A percentile compares a stretch with the other conserved stretches of the same genome.
Evolutionary conservation across 768 basidiomycete genomes (phyloP).

Genomic region (Phlebiopsis flavidoalba): DNA sequence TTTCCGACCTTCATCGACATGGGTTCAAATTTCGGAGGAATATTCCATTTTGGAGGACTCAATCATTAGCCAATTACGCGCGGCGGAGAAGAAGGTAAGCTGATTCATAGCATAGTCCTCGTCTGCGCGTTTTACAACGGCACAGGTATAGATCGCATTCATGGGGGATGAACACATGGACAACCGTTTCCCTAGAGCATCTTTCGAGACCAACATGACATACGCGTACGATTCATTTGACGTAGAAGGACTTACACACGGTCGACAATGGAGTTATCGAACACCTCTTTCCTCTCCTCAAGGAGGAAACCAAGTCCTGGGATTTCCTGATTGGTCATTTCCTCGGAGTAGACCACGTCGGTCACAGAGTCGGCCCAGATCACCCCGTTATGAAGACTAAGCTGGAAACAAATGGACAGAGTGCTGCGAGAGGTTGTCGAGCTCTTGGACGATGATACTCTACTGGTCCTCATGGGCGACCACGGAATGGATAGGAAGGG

Average conservation of each 20-base stretch:
- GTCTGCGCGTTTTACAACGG: constrained; percentile 11
- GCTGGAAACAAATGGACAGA: constrained; percentile 80
- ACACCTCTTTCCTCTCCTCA: constrained; percentile 79
- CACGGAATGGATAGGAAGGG: constrained; percentile 96
- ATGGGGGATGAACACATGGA: constrained; percentile 99
- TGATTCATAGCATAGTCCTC: constrained; percentile 5
- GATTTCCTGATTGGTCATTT: constrained; percentile 91
- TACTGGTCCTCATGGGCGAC: constrained; percentile 89
- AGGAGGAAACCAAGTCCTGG: constrained; percentile 47
- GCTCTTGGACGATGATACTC: constrained; percentile 75
- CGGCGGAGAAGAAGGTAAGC: constrained; percentile 56
- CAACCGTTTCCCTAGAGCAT: constrained; percentile 79
- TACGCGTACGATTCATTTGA: constrained; percentile 96
- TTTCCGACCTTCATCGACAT: constrained; percentile 95
- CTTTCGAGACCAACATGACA: constrained; percentile 67
- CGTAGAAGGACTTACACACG: constrained; percentile 94
- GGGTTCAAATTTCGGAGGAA: constrained; percentile 89
- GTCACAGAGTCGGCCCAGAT: constrained; percentile 89
- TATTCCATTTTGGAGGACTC: constrained; percentile 87
- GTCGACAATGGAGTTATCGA: constrained; percentile 88
- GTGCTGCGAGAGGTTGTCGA: constrained; percentile 72
- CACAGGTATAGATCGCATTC: constrained; percentile 60
- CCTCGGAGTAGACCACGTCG: constrained; percentile 94
- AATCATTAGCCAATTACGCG: constrained; percentile 64
- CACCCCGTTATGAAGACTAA: constrained; percentile 84